Percentiles rank a stretch among this genome's conserved stretches.
phyloP scores from a whole-genome alignment of 2,329 filamentous ascomycete species.

The Scorias spongiosa region DNA sequence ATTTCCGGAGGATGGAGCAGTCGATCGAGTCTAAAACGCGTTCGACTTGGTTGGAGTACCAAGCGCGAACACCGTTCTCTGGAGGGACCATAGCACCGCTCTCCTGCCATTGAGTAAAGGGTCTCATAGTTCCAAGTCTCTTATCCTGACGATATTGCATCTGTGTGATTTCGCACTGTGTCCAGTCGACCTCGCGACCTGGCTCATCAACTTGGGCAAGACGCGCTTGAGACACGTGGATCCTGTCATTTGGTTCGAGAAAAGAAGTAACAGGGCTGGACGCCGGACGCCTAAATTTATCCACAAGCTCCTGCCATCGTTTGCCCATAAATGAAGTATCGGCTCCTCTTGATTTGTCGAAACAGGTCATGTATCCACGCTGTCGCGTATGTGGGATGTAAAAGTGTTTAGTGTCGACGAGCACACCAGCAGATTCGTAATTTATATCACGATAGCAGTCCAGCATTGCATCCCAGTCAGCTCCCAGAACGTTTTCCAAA shows the following conservation, averaged over 20 bases:
- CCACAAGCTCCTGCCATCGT: conserved; percentile 33
- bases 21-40: conserved; percentile 53
- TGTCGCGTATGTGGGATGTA: conserved; percentile 49
- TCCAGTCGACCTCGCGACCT: conserved; percentile 32
- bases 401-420: conserved; percentile 53
- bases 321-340: neutral
- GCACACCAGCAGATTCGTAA: conserved; percentile 38
- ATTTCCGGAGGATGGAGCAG: conserved; percentile 37
- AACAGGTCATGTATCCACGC: conserved; percentile 32
- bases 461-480: conserved; percentile 41
- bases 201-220: conserved; percentile 6
- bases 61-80: conserved; percentile 40
- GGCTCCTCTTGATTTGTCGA: conserved; percentile 16
- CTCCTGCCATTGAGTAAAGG: conserved; percentile 45
- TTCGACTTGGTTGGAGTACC: conserved; percentile 36
- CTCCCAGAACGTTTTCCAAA: conserved; percentile 52
- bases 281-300: conserved; percentile 37
- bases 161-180: conserved; percentile 45
- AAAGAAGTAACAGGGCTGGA: conserved; percentile 49
- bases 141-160: conserved; percentile 35
- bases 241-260: conserved; percentile 33
- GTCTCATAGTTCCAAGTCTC: conserved; percentile 38
- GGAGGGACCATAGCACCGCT: conserved; percentile 37
- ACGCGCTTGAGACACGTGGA: neutral
- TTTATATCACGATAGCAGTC: conserved; percentile 31